Conservation (phyloP, 768 basidiomycete genomes). For the Termitomyces sp. region DNA sequence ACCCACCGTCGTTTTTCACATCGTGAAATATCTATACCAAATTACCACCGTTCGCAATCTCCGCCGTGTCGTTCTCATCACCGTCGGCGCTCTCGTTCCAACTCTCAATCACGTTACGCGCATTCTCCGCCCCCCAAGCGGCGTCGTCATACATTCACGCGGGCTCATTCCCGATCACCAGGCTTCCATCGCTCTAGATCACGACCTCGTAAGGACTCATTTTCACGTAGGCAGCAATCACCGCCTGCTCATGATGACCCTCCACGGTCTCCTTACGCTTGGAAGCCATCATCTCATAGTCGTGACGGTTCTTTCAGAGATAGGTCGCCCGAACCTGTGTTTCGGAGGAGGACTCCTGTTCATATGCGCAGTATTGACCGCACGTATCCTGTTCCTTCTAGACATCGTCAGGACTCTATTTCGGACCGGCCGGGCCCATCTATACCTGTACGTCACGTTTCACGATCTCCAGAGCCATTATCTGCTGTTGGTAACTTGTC, state of each 20-base stretch:
- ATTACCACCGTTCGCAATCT: neutral
- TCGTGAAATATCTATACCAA: neutral
- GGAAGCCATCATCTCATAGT: neutral
- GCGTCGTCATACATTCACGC: conserved; percentile 1
- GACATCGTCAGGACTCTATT: neutral
- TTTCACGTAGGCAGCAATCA: neutral
- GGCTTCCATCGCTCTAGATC: neutral
- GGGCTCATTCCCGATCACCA: neutral
- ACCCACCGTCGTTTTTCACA: neutral
- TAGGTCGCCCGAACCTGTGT: neutral
- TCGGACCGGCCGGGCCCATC: neutral
- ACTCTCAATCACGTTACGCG: conserved; percentile 1
- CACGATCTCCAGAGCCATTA: neutral
- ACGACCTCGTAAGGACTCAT: neutral
- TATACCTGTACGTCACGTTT: neutral
- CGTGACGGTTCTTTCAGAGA: neutral
- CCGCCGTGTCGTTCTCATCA: neutral
- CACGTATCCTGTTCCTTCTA: neutral
- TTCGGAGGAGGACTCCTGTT: conserved; percentile 5
- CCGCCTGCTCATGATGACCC: neutral
- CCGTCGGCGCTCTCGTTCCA: neutral
- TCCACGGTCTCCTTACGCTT: neutral
- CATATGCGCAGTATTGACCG: conserved; percentile 9
- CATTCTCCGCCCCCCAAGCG: neutral
- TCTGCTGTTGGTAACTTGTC: neutral